Evolutionary conservation across 306 rosid genomes (phyloP), one percentile per base, ranked within the genome.

Genomic region (Rubus idaeus): DNA sequence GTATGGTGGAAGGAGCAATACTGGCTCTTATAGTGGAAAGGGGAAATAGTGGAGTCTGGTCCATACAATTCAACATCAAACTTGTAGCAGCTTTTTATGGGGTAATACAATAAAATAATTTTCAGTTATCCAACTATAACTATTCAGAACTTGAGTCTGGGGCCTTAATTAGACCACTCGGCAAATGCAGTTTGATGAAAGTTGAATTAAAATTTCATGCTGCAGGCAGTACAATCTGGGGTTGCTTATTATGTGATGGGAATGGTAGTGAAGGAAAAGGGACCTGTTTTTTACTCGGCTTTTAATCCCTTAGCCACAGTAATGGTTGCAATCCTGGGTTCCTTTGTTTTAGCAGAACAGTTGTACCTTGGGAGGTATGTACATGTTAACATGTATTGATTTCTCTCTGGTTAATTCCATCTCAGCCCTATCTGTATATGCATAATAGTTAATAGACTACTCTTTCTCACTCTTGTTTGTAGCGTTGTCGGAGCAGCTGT

Each of bases 251-350:
- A 64, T 26, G 53, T 86, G 50, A 81, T 80, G 62, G 86, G 83
- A 76, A 35, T 58, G 18, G 73, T 86, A 49, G 52, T 78, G 66
- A 80, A 80, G 77, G 79, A 60, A n/a, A 88, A 62, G 45, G 90
- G 90, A 21, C 92, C 90, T 39, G 78, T 89, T 84, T 86, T 80
- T 37, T 75, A 68, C 30, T 72, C 82, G 49, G 82, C 90, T 40
- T 86, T 84, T 56, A 57, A 45, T 50, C 88, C 90, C 20, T 63
- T 89, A 8, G 75, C 77, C 83, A 83, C 81, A 79, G 52, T 89
- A 35, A 77, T 81, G 13, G 87, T 84, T 3, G 86, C 92, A 78
- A 69, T 83, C 13, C 20, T 84, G 63, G 83, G 82, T 39, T 80
- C 87, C 40, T 35, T 86, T 70, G 30, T 79, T 68, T 78, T 84